phyloP scores from a whole-genome alignment of 495 filamentous ascomycete genomes.

The Jackrogersella minutella region DNA sequence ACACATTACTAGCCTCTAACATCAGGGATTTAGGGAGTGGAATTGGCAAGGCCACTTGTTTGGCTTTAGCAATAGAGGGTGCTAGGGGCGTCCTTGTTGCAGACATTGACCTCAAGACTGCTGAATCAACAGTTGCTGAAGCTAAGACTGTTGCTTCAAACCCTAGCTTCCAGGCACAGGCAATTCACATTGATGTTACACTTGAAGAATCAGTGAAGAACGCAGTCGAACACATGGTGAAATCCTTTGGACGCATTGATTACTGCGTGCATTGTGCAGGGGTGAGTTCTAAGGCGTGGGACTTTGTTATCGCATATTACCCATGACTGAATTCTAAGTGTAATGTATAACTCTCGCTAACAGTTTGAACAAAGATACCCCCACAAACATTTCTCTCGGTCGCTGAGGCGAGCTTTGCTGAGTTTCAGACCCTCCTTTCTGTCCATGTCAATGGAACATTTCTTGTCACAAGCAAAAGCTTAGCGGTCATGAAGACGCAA shows the following conservation, averaged over 20 bases:
- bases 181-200: conserved; percentile 45
- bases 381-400: background rate
- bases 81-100: conserved; percentile 48
- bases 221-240: conserved; percentile 40
- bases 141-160: conserved; percentile 39
- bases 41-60: conserved; percentile 45
- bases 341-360: background rate
- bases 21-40: conserved; percentile 30
- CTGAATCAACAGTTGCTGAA: conserved; percentile 37
- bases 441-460: conserved; percentile 24
- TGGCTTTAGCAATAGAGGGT: conserved; percentile 48
- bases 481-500: conserved; percentile 21
- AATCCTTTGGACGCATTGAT: conserved; percentile 48
- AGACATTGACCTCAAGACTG: conserved; percentile 46
- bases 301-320: conserved; percentile 46
- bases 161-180: conserved; percentile 40
- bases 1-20: background rate
- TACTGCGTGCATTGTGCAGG: conserved; percentile 52
- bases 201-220: conserved; percentile 41
- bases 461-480: conserved; percentile 4
- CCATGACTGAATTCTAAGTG: conserved; percentile 43
- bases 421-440: background rate
- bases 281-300: conserved; percentile 30
- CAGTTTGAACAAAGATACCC: background rate
- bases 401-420: background rate